phyloP scores from a whole-genome alignment of 129 eudicot genomes.

The Oenanthe sinensis region DNA sequence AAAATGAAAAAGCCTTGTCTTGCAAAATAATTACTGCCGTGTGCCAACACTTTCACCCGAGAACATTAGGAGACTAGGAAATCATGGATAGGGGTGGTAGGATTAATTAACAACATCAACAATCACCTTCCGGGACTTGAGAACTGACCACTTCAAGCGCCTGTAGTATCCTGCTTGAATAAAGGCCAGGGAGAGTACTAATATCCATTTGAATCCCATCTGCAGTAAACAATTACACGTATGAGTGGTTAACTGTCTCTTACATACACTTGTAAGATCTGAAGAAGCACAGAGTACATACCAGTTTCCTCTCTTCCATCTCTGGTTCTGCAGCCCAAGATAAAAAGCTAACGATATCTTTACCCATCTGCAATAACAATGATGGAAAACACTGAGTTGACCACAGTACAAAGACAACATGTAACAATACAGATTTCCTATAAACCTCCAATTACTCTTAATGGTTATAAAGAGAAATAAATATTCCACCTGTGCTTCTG shows the following conservation, averaged over 20 bases:
- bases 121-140: constrained; percentile 78
- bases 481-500: constrained; percentile 76
- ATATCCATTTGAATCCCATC: constrained; percentile 97
- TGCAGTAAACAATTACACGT: constrained; percentile 19
- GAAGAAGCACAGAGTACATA: constrained; percentile 9
- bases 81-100: background rate
- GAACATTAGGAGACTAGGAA: background rate
- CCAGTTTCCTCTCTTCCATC: constrained; percentile 98
- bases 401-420: background rate
- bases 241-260: background rate
- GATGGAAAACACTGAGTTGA: background rate
- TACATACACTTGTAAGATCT: background rate
- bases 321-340: constrained; percentile 99
- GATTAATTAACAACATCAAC: constrained; percentile 72
- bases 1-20: background rate
- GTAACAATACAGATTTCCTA: background rate
- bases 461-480: background rate
- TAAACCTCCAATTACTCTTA: background rate
- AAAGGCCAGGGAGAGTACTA: constrained; percentile 72
- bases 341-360: constrained; percentile 76
- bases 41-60: background rate
- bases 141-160: constrained; percentile 76
- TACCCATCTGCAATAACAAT: constrained; percentile 64
- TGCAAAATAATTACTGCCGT: constrained; percentile 1
- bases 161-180: constrained; percentile 86